phyloP scores from a whole-genome alignment of 805 yeast genomes.

The Saturnispora zaruensis region DNA sequence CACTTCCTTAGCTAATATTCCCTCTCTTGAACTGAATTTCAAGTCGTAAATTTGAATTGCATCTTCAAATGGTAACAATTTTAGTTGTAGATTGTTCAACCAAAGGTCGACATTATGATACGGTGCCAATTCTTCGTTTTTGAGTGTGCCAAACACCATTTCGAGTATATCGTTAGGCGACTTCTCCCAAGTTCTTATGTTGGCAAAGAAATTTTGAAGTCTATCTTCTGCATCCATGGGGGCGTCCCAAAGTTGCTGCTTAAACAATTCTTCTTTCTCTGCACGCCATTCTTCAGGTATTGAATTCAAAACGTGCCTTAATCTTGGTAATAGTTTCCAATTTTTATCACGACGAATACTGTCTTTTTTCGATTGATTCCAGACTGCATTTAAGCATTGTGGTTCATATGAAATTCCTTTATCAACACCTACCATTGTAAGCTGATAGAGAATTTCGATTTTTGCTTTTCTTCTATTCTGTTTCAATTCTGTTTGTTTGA shows the following conservation, averaged over 20 bases:
- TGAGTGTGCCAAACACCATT: conserved; percentile 36
- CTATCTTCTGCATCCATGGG: conserved; percentile 46
- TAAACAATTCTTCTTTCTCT: conserved; percentile 27
- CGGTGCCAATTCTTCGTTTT: conserved; percentile 4
- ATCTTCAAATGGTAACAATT: conserved; percentile 18
- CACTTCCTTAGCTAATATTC: conserved; percentile 11
- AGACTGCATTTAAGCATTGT: conserved; percentile 38
- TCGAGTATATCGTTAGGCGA: conserved; percentile 48
- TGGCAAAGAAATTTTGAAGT: conserved; percentile 51
- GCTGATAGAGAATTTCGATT: conserved; percentile 35
- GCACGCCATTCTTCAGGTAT: conserved; percentile 48
- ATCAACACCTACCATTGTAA: conserved; percentile 32
- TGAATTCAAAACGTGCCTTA: conserved; percentile 61
- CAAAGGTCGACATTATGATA: conserved; percentile 9
- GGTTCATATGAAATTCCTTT: conserved; percentile 71
- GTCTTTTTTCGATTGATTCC: conserved; percentile 10
- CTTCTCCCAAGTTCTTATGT: conserved; percentile 91
- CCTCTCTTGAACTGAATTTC: conserved; percentile 12
- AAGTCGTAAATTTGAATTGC: conserved; percentile 15
- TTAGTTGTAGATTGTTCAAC: conserved; percentile 15
- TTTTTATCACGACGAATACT: conserved; percentile 56
- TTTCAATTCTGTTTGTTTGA: conserved; percentile 1
- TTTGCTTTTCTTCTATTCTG: conserved; percentile 16
- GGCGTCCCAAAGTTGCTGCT: conserved; percentile 31
- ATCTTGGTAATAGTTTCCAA: conserved; percentile 77